Evolutionary conservation across 352 stramenopile genomes (phyloP).

Genomic region (Phytophthora brassicae): DNA sequence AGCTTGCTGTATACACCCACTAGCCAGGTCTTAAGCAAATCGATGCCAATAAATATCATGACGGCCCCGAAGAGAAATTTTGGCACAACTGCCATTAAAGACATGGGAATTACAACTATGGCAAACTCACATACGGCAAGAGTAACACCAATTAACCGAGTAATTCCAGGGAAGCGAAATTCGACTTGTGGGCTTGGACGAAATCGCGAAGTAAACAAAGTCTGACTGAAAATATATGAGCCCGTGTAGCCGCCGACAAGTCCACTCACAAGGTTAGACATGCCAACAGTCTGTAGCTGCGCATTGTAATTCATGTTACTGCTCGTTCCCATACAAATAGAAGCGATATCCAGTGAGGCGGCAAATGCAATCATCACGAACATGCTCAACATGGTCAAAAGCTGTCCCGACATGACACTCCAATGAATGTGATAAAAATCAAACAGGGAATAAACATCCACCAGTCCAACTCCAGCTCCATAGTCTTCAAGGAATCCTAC

Average conservation of each 20-base stretch:
- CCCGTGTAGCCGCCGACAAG: slow-evolving; percentile 85
- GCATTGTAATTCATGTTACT: slow-evolving; percentile 92
- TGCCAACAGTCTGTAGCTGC: slow-evolving; percentile 93
- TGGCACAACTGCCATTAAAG: slow-evolving; percentile 91
- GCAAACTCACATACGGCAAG: slow-evolving; percentile 53
- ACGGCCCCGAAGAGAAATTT: slow-evolving; percentile 98
- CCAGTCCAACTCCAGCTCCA: slow-evolving; percentile 32
- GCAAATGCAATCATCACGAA: slow-evolving; percentile 95
- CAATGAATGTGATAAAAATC: slow-evolving; percentile 76
- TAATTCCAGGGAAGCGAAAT: slow-evolving; percentile 43
- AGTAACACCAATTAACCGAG: slow-evolving; percentile 66
- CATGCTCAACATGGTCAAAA: slow-evolving; percentile 89
- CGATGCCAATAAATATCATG: slow-evolving; percentile 95
- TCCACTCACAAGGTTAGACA: slow-evolving; percentile 90
- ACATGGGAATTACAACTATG: slow-evolving; percentile 82
- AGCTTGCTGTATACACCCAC: slow-evolving; percentile 63
- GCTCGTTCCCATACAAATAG: slow-evolving; percentile 94
- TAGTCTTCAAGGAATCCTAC: slow-evolving; percentile 81
- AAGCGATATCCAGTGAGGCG: slow-evolving; percentile 93
- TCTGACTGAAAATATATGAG: slow-evolving; percentile 95
- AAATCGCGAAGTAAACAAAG: slow-evolving; percentile 84
- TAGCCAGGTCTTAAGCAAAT: slow-evolving; percentile 90
- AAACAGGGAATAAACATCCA: slow-evolving; percentile 68
- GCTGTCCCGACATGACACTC: slow-evolving; percentile 63
- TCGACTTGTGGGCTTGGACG: slow-evolving; percentile 45